Evolutionary conservation across 345 rosid species (phyloP).

Genomic region (Cardamine resedifolia): DNA sequence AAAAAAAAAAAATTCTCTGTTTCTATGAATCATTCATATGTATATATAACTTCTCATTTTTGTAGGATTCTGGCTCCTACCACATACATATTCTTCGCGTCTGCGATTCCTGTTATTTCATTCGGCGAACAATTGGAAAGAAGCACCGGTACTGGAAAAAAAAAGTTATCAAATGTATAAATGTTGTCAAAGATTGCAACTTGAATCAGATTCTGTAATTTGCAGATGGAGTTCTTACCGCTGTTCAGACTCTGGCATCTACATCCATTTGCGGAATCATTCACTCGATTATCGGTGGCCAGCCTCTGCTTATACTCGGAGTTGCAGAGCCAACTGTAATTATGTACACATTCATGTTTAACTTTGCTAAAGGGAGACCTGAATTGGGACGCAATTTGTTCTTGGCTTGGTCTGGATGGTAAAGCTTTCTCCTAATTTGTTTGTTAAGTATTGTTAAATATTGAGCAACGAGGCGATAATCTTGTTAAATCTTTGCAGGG

Average conservation of each 20-base stretch:
- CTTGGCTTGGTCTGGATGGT: constrained; percentile 94
- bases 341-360: constrained; percentile 95
- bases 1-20: no score
- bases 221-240: constrained; percentile 86
- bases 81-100: constrained; percentile 96
- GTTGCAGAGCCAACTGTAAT: constrained; percentile 99
- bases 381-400: constrained; percentile 82
- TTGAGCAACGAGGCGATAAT: no score
- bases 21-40: constrained; percentile 10
- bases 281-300: constrained; percentile 93
- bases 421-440: no score
- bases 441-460: no score
- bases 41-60: background rate
- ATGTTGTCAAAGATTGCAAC: background rate
- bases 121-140: constrained; percentile 96
- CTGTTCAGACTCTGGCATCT: constrained; percentile 94
- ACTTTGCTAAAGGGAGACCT: constrained; percentile 82
- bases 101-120: constrained; percentile 97
- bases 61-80: constrained; percentile 99
- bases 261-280: constrained; percentile 87
- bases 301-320: constrained; percentile 92
- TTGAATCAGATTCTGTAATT: background rate
- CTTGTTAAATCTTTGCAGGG: constrained; percentile 56
- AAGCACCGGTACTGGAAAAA: constrained; percentile 79
- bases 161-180: constrained; percentile 5